phyloP scores from a whole-genome alignment of 2,329 filamentous ascomycete genomes.

The Ascomycota sp. region DNA sequence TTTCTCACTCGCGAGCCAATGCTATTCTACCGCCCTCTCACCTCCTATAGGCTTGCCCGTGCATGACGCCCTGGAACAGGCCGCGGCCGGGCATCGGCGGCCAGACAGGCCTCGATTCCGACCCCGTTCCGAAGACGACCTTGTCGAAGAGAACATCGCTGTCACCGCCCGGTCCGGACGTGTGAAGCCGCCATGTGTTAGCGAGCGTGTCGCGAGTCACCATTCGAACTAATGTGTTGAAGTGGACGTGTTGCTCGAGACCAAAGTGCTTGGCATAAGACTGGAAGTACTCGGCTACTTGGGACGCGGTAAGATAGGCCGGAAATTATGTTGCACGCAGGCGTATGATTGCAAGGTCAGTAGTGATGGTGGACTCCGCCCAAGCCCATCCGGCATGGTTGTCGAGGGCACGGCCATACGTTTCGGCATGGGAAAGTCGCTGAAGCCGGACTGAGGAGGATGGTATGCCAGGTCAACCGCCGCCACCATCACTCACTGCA shows the following conservation, averaged over 20 bases:
- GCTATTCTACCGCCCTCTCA: background rate
- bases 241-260: constrained; percentile 8
- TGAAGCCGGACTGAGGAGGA: constrained; percentile 11
- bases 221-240: constrained; percentile 8
- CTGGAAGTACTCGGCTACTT: constrained; percentile 14
- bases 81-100: constrained; percentile 14
- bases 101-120: constrained; percentile 14
- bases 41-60: constrained; percentile 2
- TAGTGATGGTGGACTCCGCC: too few species aligned
- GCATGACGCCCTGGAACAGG: constrained; percentile 12
- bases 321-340: constrained; percentile 2
- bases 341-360: too few species aligned
- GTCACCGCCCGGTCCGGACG: background rate
- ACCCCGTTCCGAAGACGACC: constrained; percentile 16
- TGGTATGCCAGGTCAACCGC: too few species aligned
- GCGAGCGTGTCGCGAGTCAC: constrained; percentile 4
- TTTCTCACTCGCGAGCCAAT: too few species aligned
- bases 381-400: too few species aligned
- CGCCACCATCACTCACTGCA: too few species aligned
- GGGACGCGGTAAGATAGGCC: constrained; percentile 6
- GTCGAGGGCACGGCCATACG: constrained; percentile 1
- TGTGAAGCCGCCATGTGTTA: constrained; percentile 1
- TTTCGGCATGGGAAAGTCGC: constrained; percentile 15
- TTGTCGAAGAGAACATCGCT: constrained; percentile 14
- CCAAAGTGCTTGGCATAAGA: constrained; percentile 14